A percentile compares a stretch with the other conserved stretches of the same genome.
phyloP scores from a whole-genome alignment of 495 filamentous ascomycete species.

The Aspergillus sparsus region DNA sequence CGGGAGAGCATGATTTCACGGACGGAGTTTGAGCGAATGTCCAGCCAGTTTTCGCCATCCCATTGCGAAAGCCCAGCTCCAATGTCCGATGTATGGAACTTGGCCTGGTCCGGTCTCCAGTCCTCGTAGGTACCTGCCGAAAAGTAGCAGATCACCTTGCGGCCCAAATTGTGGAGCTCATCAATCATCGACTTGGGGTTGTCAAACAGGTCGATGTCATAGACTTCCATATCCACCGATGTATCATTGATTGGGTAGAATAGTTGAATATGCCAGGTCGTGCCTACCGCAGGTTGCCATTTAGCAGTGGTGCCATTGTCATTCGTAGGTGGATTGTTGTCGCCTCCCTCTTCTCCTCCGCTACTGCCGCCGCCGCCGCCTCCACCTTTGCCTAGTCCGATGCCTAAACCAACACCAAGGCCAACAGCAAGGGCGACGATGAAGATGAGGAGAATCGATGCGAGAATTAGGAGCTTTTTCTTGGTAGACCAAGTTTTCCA shows the following conservation, averaged over 20 bases:
- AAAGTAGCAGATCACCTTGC: conserved; percentile 74
- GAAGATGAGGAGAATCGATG: conserved; percentile 33
- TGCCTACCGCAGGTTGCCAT: conserved; percentile 52
- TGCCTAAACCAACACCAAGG: conserved; percentile 50
- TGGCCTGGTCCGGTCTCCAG: conserved; percentile 54
- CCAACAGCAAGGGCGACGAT: conserved; percentile 51
- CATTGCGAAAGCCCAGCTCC: conserved; percentile 60
- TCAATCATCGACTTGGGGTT: conserved; percentile 48
- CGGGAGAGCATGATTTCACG: conserved; percentile 61
- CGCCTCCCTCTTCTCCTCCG: conserved; percentile 20
- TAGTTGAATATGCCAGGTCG: conserved; percentile 59
- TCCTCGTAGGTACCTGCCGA: conserved; percentile 65
- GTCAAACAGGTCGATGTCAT: conserved; percentile 64
- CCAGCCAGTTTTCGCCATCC: conserved; percentile 67
- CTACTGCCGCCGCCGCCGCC: conserved; percentile 27
- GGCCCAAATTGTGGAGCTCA: conserved; percentile 45
- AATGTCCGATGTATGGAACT: conserved; percentile 54
- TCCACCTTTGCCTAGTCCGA: conserved; percentile 31
- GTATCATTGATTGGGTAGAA: conserved; percentile 45
- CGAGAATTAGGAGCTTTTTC: conserved; percentile 41
- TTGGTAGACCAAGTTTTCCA: conserved; percentile 40
- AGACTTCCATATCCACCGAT: conserved; percentile 51
- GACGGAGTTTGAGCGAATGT: conserved; percentile 57
- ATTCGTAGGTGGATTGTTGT: conserved; percentile 13
- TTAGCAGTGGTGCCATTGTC: conserved; percentile 35